Conservation (phyloP, 2,329 filamentous ascomycete genomes). For the Colletotrichum sp. region DNA sequence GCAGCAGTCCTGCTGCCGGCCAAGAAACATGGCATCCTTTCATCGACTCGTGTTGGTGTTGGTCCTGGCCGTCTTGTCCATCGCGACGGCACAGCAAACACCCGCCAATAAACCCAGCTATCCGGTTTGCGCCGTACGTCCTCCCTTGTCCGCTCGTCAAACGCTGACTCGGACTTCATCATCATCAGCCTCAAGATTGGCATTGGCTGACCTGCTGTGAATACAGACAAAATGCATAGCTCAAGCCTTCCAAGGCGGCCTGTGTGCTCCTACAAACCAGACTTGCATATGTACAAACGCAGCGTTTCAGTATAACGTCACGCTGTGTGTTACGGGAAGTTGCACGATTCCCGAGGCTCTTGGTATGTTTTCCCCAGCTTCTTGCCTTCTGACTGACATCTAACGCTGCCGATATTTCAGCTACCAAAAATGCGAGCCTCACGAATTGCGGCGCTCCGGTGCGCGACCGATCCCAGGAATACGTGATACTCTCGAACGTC, state of each 20-base stretch:
- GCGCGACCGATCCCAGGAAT: conserved; percentile 33
- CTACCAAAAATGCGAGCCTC: conserved; percentile 28
- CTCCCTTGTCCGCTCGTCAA: background rate
- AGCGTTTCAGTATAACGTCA: conserved; percentile 21
- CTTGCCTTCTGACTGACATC: background rate
- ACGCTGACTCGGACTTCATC: background rate
- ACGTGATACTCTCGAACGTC: conserved; percentile 32
- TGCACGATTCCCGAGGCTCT: conserved; percentile 26
- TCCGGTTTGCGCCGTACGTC: conserved; percentile 22
- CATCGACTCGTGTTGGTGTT: background rate
- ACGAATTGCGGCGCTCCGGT: conserved; percentile 28
- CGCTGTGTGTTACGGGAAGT: conserved; percentile 22
- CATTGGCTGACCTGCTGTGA: background rate
- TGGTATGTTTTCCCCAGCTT: background rate
- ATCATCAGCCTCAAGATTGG: background rate
- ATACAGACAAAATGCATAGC: conserved; percentile 15
- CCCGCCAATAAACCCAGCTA: conserved; percentile 1
- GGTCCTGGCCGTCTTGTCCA: background rate
- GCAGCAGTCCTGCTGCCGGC: background rate
- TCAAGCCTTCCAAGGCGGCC: conserved; percentile 3
- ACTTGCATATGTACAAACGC: conserved; percentile 26
- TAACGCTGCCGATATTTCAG: background rate
- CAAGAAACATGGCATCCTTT: conserved; percentile 1
- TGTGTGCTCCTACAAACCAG: conserved; percentile 25
- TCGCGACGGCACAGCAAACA: background rate